Conservation (phyloP, 148 eudicot genomes). For the Cornus florida region DNA sequence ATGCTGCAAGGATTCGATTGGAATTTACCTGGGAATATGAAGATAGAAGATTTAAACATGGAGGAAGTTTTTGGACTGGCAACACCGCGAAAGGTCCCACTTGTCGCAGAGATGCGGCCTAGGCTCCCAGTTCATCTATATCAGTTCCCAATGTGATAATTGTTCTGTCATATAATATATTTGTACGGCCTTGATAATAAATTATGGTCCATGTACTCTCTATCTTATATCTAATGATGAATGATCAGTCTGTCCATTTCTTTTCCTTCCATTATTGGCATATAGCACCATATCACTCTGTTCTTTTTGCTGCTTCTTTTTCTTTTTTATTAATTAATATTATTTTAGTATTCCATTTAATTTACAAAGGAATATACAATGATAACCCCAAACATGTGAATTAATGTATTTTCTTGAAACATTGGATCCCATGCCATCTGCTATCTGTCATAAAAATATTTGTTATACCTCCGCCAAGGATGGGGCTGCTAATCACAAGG, state of each 20-base stretch:
- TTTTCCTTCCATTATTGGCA: too few relatives aligned
- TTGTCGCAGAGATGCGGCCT: conserved; percentile 29
- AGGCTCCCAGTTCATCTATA: conserved; percentile 26
- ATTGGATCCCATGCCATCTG: neutral
- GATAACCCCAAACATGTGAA: neutral
- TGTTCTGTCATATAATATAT: neutral
- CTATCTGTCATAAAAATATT: neutral
- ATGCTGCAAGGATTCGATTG: conserved; percentile 33
- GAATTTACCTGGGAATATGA: conserved; percentile 26
- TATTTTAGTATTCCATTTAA: too few relatives aligned
- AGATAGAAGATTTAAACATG: conserved; percentile 28
- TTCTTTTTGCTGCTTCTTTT: too few relatives aligned
- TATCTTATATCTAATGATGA: too few relatives aligned
- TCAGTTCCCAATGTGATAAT: conserved; percentile 7
- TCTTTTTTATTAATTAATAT: too few relatives aligned
- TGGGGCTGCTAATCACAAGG: neutral
- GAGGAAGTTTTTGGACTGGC: conserved; percentile 33
- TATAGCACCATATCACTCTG: too few relatives aligned
- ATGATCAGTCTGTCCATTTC: too few relatives aligned
- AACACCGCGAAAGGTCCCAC: conserved; percentile 26
- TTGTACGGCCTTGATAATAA: too few relatives aligned
- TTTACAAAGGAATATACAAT: too few relatives aligned
- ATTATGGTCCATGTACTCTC: too few relatives aligned
- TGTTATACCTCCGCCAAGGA: neutral
- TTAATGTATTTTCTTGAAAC: neutral